phyloP scores from a whole-genome alignment of 1,284 basidiomycete species.

The Ustanciosporium gigantosporum region DNA sequence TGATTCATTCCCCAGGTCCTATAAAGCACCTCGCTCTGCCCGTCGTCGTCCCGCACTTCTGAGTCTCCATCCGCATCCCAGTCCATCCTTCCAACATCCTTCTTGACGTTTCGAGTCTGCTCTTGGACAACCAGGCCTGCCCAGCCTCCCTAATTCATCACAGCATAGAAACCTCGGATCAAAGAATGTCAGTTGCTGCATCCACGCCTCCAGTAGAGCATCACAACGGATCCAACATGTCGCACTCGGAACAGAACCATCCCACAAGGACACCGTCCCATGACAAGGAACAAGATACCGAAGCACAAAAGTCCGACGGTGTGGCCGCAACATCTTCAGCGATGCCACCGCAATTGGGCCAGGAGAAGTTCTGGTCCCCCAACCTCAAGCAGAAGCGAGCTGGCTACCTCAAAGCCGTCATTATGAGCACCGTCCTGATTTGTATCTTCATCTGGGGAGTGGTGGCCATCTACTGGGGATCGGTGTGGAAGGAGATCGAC shows the following conservation, averaged over 20 bases:
- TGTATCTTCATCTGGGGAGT: conserved; percentile 38
- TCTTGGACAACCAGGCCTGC: no score
- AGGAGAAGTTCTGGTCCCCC: conserved; percentile 42
- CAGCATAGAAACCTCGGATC: no score
- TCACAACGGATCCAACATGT: neutral
- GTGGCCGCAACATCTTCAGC: neutral
- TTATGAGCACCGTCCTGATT: conserved; percentile 21
- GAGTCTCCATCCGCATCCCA: no score
- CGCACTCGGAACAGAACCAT: no score
- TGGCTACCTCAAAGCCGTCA: conserved; percentile 36
- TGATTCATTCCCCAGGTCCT: no score
- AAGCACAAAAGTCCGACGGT: neutral
- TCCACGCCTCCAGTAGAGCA: no score
- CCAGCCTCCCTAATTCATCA: no score
- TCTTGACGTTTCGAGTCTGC: no score
- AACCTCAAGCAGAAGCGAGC: conserved; percentile 20
- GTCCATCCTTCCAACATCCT: no score
- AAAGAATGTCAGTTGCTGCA: no score
- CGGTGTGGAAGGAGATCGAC: conserved; percentile 40
- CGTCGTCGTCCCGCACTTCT: no score
- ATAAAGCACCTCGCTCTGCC: no score
- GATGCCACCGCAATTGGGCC: conserved; percentile 16
- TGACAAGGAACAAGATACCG: neutral
- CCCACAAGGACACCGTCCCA: neutral
- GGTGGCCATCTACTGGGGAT: conserved; percentile 55